Percentiles rank a stretch among this genome's conserved stretches.
Evolutionary conservation across 2,329 filamentous ascomycete genomes (phyloP).

Genomic region (Fusarium armeniacum): DNA sequence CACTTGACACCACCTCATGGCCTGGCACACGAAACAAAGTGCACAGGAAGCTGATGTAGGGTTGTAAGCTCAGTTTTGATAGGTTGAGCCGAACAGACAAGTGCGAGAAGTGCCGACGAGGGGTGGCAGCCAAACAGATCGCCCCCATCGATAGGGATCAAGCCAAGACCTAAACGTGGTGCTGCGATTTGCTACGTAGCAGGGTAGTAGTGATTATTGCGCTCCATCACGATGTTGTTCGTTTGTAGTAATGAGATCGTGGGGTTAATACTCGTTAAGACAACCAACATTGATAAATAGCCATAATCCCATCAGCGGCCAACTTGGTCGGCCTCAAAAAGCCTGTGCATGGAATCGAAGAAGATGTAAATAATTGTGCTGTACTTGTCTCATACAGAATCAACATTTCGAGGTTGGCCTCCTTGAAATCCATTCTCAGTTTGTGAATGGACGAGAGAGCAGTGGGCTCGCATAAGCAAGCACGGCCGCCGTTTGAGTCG

Average conservation of each 20-base stretch:
- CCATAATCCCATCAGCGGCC: background rate
- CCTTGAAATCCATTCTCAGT: constrained; percentile 2
- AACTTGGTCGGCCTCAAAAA: background rate
- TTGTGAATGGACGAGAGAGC: constrained; percentile 30
- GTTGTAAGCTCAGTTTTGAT: constrained; percentile 29
- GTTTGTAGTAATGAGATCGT: constrained; percentile 7
- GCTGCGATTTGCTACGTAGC: constrained; percentile 34
- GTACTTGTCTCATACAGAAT: background rate
- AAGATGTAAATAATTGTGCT: background rate
- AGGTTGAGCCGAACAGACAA: constrained; percentile 35
- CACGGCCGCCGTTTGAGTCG: constrained; percentile 40
- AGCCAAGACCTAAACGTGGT: constrained; percentile 36
- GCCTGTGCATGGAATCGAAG: background rate
- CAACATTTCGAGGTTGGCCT: background rate
- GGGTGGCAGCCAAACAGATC: constrained; percentile 42
- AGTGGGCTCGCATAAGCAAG: constrained; percentile 37
- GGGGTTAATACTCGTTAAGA: constrained; percentile 2
- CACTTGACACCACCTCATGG: constrained; percentile 44
- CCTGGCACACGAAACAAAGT: constrained; percentile 31
- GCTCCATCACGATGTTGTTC: constrained; percentile 14
- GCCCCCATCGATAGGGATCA: constrained; percentile 33
- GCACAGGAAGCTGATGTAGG: constrained; percentile 41
- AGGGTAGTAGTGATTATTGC: constrained; percentile 32
- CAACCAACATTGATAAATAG: background rate
- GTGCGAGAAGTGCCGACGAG: constrained; percentile 45